Conservation (phyloP, 164 flowering plant species). For the Vitis rupestris region DNA sequence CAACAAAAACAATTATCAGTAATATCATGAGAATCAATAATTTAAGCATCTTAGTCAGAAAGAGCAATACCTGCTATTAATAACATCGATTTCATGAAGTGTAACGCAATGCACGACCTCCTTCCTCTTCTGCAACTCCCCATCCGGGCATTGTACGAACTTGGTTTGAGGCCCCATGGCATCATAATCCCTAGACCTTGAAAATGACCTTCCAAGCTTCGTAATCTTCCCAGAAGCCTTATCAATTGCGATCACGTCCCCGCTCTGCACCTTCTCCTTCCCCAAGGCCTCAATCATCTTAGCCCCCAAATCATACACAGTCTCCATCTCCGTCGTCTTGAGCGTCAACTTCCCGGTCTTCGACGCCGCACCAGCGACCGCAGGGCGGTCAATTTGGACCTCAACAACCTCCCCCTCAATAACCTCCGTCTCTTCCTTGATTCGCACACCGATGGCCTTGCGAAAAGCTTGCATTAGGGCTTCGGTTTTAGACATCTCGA, state of each 20-base stretch:
- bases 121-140: constrained; percentile 98
- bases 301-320: constrained; percentile 84
- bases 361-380: constrained; percentile 67
- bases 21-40: too few relatives aligned
- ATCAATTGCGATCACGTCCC: constrained; percentile 93
- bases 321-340: constrained; percentile 98
- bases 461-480: constrained; percentile 84
- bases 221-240: constrained; percentile 89
- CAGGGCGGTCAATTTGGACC: constrained; percentile 82
- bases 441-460: constrained; percentile 85
- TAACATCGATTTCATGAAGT: constrained; percentile 97
- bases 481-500: constrained; percentile 90
- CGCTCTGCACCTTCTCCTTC: constrained; percentile 95
- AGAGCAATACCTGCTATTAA: constrained; percentile 78
- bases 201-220: constrained; percentile 85
- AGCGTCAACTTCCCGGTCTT: constrained; percentile 89
- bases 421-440: constrained; percentile 89
- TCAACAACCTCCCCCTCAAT: constrained; percentile 95
- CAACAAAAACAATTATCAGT: background rate
- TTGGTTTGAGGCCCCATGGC: constrained; percentile 89
- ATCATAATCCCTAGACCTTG: constrained; percentile 89
- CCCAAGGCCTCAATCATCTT: constrained; percentile 94
- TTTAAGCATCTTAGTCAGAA: background rate
- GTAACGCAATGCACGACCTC: constrained; percentile 94
- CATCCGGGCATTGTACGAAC: constrained; percentile 97